Base-by-base conservation (phyloP, 768 basidiomycete species). In the Russula vinacea region DNA sequence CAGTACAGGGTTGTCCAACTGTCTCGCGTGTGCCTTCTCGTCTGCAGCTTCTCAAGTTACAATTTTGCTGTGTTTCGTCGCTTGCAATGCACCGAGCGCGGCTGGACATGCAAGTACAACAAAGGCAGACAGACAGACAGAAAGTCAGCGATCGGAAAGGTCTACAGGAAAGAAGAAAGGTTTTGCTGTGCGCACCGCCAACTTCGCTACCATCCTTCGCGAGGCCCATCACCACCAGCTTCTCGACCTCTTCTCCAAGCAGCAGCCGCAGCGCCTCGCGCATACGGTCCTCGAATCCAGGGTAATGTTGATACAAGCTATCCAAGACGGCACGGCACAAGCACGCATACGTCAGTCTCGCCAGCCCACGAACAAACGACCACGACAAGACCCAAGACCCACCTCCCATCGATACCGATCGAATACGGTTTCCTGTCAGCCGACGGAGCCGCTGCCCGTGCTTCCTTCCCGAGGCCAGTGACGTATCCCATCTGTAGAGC, bases 161-260 rank as follows among this genome's bases (percentile, higher is more conserved):
- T 53, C 19, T 17, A 33, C 29, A 22, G 51, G 3, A 45, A 37
- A 62, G 16, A n/a, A 58, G 37, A 26, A 39, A 32, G 32, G 9
- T 37, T 54, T 8, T 26, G 5, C 37, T 1, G 14, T n/a, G 55
- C 89, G 77, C 74, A 97, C 95, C 96, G 72, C 97, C 97, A 47
- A 94, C 94, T 42, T 96, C 97, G 71, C 92, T 95, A 14, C 97
- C 97, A 70, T 99, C 97, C 75, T 97, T 98, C 5, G 97, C 97
- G 73, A 98, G 73, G 42, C 93, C 96, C 70, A 98, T 90, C 55
- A 88, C 82, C 0, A 97, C 86, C 35, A 85, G 79, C 70, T 84
- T 79, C 78, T 95, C 93, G 8, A 90, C 85, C 37, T 90, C 86
- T 45, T 83, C 78, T 2, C 96, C 96, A 3, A 98, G 84, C 24